Base-by-base conservation (phyloP, 2,329 filamentous ascomycete species). In the Paracoccidioides lutzii region DNA sequence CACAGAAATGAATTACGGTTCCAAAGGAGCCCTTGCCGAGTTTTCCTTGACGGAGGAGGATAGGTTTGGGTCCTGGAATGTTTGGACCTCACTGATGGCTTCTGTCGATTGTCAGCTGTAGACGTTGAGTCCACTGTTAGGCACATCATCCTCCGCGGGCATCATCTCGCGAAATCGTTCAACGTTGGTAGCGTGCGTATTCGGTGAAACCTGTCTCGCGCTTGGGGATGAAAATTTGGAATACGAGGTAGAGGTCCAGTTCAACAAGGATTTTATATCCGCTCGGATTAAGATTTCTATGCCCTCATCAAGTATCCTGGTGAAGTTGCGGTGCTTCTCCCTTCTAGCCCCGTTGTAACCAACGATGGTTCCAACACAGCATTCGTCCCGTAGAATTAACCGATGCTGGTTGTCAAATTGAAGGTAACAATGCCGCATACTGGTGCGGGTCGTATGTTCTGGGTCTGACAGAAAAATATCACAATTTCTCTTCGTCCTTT, bases 391-490 rank as follows among this genome's bases (percentile, higher is more conserved):
- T 4, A 54, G 10, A 22, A 54, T 54, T 33, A 54, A 15, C 9
- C n/a, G 52, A 30, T 54, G 37, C 42, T 48, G 52, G 15, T 46
- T 15, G 22, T 54, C n/a, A 46, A 54, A 54, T 14, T 41, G 45
- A 3, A 54, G 14, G 4, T 37, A 37, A 28, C 7, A 54, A 32
- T 54, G 42, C 7, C 9, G 28, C 5, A 8, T 8, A 28, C 52
- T 54, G 42, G 37, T 38, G n/a, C 15, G 6, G 6, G 22, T 10
- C 2, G 5, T 5, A 4, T 4, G 22, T 12, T 15, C 1, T 14
- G 14, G 2, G n/a, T 22, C 15, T 38, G 51, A 38, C 12, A 54
- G 41, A 30, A 38, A 40, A 22, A 54, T 44, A 15, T 54, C 52
- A 14, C 38, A 53, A 22, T 46, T 8, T 38, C 7, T 14, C 32